phyloP scores from a whole-genome alignment of 2,329 filamentous ascomycete genomes.

The Fusarium abutilonis region DNA sequence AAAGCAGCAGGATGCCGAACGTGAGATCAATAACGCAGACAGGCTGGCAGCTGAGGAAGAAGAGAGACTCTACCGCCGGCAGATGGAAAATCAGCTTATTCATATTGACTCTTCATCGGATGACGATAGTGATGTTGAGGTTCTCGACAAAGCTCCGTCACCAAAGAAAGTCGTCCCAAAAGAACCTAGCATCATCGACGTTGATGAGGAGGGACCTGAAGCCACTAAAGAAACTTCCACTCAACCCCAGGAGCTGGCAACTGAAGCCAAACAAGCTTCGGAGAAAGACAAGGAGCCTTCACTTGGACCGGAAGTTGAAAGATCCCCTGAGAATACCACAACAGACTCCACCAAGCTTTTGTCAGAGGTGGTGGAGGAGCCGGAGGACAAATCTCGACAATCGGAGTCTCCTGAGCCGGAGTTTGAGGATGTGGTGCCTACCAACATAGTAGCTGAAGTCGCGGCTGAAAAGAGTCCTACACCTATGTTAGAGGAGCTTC shows the following conservation, averaged over 20 bases:
- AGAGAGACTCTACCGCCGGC: slow-evolving; percentile 56
- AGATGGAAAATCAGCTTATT: slow-evolving; percentile 62
- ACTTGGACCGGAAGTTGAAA: slow-evolving; percentile 3
- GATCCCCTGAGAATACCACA: slow-evolving; percentile 8
- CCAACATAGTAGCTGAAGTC: slow-evolving; percentile 29
- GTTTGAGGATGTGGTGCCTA: slow-evolving; percentile 51
- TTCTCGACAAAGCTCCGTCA: slow-evolving; percentile 60
- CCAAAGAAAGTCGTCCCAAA: slow-evolving; percentile 38
- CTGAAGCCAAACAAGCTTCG: not conserved
- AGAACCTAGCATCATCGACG: slow-evolving; percentile 5
- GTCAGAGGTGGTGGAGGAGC: not conserved
- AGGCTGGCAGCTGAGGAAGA: slow-evolving; percentile 66
- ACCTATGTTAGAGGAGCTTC: slow-evolving; percentile 29
- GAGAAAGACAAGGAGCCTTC: slow-evolving; percentile 2
- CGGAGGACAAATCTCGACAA: slow-evolving; percentile 40
- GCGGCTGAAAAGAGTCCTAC: slow-evolving; percentile 20
- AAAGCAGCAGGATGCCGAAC: slow-evolving; percentile 65
- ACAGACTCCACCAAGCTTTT: not conserved
- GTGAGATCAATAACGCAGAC: slow-evolving; percentile 72
- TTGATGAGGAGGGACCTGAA: slow-evolving; percentile 15
- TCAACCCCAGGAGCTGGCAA: not conserved
- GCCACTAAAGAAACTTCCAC: not conserved
- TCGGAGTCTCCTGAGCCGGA: slow-evolving; percentile 51
- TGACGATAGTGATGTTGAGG: slow-evolving; percentile 65
- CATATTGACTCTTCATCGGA: slow-evolving; percentile 71